Evolutionary conservation across 164 flowering plant species (phyloP).

Genomic region (Aristolochia fimbriata): DNA sequence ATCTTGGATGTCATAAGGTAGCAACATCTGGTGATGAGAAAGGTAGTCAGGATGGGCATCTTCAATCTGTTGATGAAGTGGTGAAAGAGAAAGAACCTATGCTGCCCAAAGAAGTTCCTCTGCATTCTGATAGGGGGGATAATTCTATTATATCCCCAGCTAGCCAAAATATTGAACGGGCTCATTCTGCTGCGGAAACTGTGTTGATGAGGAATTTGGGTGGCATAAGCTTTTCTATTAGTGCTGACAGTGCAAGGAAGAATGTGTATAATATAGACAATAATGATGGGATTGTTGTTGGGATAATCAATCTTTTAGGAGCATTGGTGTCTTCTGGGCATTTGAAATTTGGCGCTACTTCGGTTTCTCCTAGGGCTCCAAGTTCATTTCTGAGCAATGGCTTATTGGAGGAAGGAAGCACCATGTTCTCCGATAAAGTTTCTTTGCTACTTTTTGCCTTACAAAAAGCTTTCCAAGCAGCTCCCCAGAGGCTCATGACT

Average conservation of each 20-base stretch:
- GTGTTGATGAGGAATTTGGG: slow-evolving; percentile 59
- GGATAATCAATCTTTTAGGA: slow-evolving; percentile 69
- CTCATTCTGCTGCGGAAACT: slow-evolving; percentile 51
- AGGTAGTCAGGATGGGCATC: slow-evolving; percentile 21
- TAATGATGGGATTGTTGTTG: slow-evolving; percentile 80
- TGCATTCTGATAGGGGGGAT: slow-evolving; percentile 15
- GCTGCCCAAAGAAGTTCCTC: slow-evolving; percentile 23
- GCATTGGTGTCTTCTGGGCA: slow-evolving; percentile 68
- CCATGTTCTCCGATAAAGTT: slow-evolving; percentile 91
- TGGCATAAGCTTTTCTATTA: slow-evolving; percentile 79
- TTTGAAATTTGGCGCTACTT: slow-evolving; percentile 44
- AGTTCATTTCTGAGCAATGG: slow-evolving; percentile 41
- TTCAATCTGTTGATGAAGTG: slow-evolving; percentile 20
- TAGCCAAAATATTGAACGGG: slow-evolving; percentile 36
- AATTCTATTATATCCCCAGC: slow-evolving; percentile 15
- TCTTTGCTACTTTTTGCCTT: slow-evolving; percentile 81
- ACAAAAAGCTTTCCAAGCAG: slow-evolving; percentile 91
- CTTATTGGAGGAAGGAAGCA: slow-evolving; percentile 55
- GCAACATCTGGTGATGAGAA: slow-evolving; percentile 4
- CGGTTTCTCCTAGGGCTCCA: slow-evolving; percentile 36
- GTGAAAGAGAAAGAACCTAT: slow-evolving; percentile 27
- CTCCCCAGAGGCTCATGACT: slow-evolving; percentile 91
- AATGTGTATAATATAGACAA: slow-evolving; percentile 83
- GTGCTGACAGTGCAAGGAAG: slow-evolving; percentile 91
- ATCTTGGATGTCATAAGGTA: slow-evolving; percentile 15